These are phyloP conservation scores for Mycena olivaceomarginata DNA, from an alignment of 768 basidiomycete genomes.

Conservation along the genomic window DNA sequence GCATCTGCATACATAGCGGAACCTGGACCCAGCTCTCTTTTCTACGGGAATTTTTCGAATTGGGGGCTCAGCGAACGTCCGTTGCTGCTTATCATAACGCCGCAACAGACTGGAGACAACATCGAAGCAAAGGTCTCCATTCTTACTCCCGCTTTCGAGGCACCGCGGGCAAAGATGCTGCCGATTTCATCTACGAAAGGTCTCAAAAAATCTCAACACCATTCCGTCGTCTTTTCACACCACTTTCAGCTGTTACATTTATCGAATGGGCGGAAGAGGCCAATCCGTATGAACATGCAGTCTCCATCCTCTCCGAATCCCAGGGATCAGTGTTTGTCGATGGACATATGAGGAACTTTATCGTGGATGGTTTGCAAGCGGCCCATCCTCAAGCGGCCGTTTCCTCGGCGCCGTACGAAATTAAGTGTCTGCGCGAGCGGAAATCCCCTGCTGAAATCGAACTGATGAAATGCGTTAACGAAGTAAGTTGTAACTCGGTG, in stretches of 20 bases:
- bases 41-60: slow-evolving; percentile 82
- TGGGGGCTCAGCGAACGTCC: slow-evolving; percentile 91
- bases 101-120: slow-evolving; percentile 52
- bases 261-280: slow-evolving; percentile 82
- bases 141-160: slow-evolving; percentile 88
- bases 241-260: slow-evolving; percentile 58
- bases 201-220: slow-evolving; percentile 6
- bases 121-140: slow-evolving; percentile 70
- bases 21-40: slow-evolving; percentile 82
- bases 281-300: slow-evolving; percentile 76
- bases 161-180: slow-evolving; percentile 78
- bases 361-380: slow-evolving; percentile 76
- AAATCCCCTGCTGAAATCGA: slow-evolving; percentile 84
- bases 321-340: slow-evolving; percentile 74
- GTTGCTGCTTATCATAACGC: slow-evolving; percentile 79
- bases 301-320: slow-evolving; percentile 48
- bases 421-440: slow-evolving; percentile 81
- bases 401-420: slow-evolving; percentile 69
- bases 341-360: slow-evolving; percentile 75
- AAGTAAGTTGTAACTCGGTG: slow-evolving; percentile 65
- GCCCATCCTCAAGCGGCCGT: slow-evolving; percentile 63
- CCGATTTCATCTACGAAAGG: slow-evolving; percentile 65
- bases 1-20: slow-evolving; percentile 87
- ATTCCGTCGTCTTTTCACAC: neutral
- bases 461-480: slow-evolving; percentile 86